Evolutionary conservation across 768 basidiomycete species (phyloP), one percentile per base, ranked within the genome.

Genomic region (Lactarius tabidus): DNA sequence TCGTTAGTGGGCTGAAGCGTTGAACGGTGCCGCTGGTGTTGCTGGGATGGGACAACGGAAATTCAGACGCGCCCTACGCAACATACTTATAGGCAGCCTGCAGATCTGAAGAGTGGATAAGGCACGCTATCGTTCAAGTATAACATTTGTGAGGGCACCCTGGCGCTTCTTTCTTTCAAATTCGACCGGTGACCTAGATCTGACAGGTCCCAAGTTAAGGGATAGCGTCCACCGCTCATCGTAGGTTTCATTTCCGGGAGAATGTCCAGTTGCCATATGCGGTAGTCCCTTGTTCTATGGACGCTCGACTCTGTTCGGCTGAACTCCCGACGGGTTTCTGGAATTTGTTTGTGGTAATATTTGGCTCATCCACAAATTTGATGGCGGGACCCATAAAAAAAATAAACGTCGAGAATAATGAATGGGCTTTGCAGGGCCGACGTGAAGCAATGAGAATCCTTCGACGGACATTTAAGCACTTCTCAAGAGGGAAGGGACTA

Each of bases 161-260:
- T 36, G n/a, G 28, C 56, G 56, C 62, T 31, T 28, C n/a, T 33
- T 52, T 8, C 28, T 38, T 57, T 52, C 39, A 58, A 63, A 63
- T 63, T 39, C 1, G 20, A 38, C 12, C 33, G 45, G 62, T 28
- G 48, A 58, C 35, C 56, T 29, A 51, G 56, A 63, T 58, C 62
- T 53, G 51, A 61, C 36, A 39, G 48, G 26, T 39, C 26, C 62
- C 55, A 31, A 26, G 55, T 57, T 51, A 57, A 38, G 33, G 55
- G 62, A 23, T 1, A 38, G 55, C 55, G 36, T 38, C 35, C 56
- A 48, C 26, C 45, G 26, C 55, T 23, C 58, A 57, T 36, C 20
- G 45, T 39, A 45, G 54, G 9, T 31, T 53, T 66, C 65, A 62
- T 62, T 52, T 66, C 65, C 59, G 60, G 58, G 41, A 43, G 59